Percentiles rank a stretch among this genome's conserved stretches.
These are phyloP conservation scores for Tetradesmus lagerheimii DNA, from an alignment of 139 green algal genomes.

Conservation along the genomic window DNA sequence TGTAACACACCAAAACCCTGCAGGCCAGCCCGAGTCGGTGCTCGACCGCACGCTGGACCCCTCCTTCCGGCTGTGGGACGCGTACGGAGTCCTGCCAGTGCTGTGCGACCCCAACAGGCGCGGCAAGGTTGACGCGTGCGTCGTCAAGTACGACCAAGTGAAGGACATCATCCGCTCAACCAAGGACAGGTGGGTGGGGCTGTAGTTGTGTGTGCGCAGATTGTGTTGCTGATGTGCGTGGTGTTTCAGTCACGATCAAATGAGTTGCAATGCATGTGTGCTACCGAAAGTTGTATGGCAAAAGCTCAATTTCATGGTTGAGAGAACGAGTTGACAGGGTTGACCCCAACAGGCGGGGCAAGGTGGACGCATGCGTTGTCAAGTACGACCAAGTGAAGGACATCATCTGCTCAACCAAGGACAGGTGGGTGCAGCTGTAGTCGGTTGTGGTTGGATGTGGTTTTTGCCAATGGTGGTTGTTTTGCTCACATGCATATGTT, in stretches of 20 bases:
- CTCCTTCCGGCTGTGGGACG: slow-evolving; percentile 48
- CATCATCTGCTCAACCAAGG: slow-evolving; percentile 40
- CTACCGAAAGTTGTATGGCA: too few relatives aligned
- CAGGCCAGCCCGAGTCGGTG: slow-evolving; percentile 43
- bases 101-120: slow-evolving; percentile 2
- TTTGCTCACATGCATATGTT: too few relatives aligned
- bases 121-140: slow-evolving; percentile 28
- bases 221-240: background rate
- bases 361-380: too few relatives aligned
- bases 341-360: background rate
- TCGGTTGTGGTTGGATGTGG: background rate
- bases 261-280: too few relatives aligned
- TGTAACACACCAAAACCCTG: background rate
- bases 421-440: background rate
- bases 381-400: slow-evolving; percentile 34
- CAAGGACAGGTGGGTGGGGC: slow-evolving; percentile 23
- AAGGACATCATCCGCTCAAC: slow-evolving; percentile 46
- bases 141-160: slow-evolving; percentile 30
- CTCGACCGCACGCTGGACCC: slow-evolving; percentile 34
- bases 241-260: too few relatives aligned
- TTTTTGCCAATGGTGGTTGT: background rate
- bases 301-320: too few relatives aligned
- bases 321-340: too few relatives aligned
- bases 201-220: background rate
- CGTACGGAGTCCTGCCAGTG: slow-evolving; percentile 47